Evolutionary conservation across 305 asterid species (phyloP).

Genomic region (Fraxinus angustifolia): DNA sequence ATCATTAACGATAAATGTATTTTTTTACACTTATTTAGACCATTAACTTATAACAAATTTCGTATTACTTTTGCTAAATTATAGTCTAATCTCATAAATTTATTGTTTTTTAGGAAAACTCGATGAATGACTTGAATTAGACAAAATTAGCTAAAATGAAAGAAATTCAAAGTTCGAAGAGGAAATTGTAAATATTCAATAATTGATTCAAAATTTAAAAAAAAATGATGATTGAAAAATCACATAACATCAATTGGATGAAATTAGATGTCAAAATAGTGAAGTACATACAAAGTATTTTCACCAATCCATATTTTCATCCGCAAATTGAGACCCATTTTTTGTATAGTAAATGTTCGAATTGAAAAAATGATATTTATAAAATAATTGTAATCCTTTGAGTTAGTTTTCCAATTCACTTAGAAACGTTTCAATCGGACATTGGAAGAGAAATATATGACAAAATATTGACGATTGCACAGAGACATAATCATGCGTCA

Average conservation of each 20-base stretch:
- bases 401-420: background rate
- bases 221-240: no score
- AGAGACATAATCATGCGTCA: background rate
- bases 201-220: no score
- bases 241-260: background rate
- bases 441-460: no score
- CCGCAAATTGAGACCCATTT: background rate
- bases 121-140: background rate
- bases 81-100: background rate
- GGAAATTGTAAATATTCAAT: no score
- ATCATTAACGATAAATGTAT: no score
- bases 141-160: background rate
- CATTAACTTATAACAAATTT: no score
- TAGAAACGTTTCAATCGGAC: background rate
- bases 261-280: background rate
- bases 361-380: background rate
- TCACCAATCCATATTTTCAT: background rate
- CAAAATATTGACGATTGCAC: background rate
- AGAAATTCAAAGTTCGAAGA: background rate
- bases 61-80: no score
- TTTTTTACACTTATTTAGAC: no score
- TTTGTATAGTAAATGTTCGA: background rate
- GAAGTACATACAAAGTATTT: background rate
- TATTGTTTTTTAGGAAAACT: background rate
- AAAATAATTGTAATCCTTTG: background rate